Percentiles rank a stretch among this genome's conserved stretches.
These are phyloP conservation scores for Rubus parviflorus DNA, from an alignment of 306 rosid genomes.

Conservation along the genomic window DNA sequence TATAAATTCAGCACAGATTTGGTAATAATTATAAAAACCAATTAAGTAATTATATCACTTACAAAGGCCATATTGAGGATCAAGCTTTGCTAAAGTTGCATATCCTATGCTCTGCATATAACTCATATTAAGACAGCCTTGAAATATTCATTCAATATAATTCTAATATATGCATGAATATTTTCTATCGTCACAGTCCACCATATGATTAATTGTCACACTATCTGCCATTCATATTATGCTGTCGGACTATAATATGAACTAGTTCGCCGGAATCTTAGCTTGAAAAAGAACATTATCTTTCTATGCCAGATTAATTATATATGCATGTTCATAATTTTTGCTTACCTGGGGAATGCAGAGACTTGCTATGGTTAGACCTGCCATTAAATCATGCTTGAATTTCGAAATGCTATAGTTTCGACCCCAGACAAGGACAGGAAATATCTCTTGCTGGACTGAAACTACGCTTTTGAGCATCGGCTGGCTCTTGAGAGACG, in stretches of 20 bases:
- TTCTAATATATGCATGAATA: neutral
- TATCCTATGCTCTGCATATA: slow-evolving; percentile 82
- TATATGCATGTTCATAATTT: neutral
- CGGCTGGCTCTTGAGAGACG: slow-evolving; percentile 34
- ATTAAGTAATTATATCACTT: slow-evolving; percentile 33
- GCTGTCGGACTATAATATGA: neutral
- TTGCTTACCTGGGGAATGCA: slow-evolving; percentile 70
- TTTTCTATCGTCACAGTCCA: neutral
- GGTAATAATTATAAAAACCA: neutral
- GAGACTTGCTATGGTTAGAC: slow-evolving; percentile 70
- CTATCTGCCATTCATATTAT: neutral
- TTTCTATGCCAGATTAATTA: neutral
- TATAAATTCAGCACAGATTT: neutral
- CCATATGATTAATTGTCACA: neutral
- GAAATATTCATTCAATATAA: neutral
- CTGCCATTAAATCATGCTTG: slow-evolving; percentile 59
- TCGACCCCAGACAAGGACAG: slow-evolving; percentile 47
- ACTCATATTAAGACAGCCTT: neutral
- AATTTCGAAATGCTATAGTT: slow-evolving; percentile 40
- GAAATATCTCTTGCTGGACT: slow-evolving; percentile 38
- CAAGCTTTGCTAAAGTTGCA: slow-evolving; percentile 83
- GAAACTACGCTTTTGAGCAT: slow-evolving; percentile 10
- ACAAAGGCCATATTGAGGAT: slow-evolving; percentile 90
- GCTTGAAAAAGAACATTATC: neutral
- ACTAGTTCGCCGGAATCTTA: neutral